Evolutionary conservation across 805 yeast genomes (phyloP).

Genomic region (Candida takata): DNA sequence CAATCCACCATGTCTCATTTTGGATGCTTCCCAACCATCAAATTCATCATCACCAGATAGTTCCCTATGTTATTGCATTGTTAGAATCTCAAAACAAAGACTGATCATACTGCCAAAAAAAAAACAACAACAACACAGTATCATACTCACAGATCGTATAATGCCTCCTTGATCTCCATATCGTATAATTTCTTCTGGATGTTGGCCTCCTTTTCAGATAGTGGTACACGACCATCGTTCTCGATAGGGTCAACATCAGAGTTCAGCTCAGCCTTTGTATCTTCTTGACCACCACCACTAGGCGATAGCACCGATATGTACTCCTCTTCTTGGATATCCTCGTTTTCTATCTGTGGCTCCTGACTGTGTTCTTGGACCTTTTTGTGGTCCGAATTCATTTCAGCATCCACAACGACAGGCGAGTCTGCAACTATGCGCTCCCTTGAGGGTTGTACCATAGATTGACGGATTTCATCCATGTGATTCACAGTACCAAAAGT

Average conservation of each 20-base stretch:
- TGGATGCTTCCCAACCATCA: constrained; percentile 16
- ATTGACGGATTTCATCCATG: neutral
- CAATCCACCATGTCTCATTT: constrained; percentile 12
- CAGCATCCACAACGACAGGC: neutral
- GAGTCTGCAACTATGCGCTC: neutral
- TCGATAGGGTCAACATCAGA: neutral
- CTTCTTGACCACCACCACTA: constrained; percentile 7
- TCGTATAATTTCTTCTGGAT: constrained; percentile 21
- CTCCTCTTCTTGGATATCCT: neutral
- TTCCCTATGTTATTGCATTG: constrained; percentile 3
- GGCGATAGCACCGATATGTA: neutral
- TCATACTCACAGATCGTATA: constrained; percentile 22
- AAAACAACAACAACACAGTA: too few relatives aligned
- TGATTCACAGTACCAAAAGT: neutral
- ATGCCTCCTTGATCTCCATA: constrained; percentile 29
- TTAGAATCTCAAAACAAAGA: too few relatives aligned
- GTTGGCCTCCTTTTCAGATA: constrained; percentile 23
- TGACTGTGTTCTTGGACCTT: neutral
- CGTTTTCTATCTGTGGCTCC: neutral
- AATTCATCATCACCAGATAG: constrained; percentile 19
- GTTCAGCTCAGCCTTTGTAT: constrained; percentile 12
- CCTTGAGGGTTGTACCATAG: neutral
- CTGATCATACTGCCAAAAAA: too few relatives aligned
- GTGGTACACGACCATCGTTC: constrained; percentile 22
- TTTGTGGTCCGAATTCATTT: neutral